A percentile compares a stretch with the other conserved stretches of the same genome.
Conservation (phyloP, 2,329 filamentous ascomycete genomes). For the Myriosclerotinia scirpicola region DNA sequence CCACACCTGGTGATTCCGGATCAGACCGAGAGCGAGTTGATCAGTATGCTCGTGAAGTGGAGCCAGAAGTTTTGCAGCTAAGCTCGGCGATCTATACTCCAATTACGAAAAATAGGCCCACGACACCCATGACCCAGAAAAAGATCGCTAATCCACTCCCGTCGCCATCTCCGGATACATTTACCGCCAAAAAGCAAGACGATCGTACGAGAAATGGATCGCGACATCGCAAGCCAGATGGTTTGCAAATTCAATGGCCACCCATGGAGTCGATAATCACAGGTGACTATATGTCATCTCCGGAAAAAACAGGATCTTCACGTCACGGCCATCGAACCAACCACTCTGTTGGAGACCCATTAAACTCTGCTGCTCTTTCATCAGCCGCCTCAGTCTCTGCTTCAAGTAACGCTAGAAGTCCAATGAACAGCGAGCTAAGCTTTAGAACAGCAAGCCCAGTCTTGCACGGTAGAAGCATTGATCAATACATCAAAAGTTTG, state of each 20-base stretch:
- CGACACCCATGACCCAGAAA: slow-evolving; percentile 63
- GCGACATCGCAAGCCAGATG: slow-evolving; percentile 74
- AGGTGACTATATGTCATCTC: slow-evolving; percentile 55
- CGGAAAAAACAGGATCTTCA: slow-evolving; percentile 55
- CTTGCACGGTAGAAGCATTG: slow-evolving; percentile 64
- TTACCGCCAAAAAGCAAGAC: slow-evolving; percentile 61
- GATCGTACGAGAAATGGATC: slow-evolving; percentile 66
- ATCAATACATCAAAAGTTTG: slow-evolving; percentile 84
- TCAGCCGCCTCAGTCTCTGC: slow-evolving; percentile 55
- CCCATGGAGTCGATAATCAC: slow-evolving; percentile 52
- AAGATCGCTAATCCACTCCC: slow-evolving; percentile 57
- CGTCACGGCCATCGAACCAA: slow-evolving; percentile 46
- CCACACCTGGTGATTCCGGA: slow-evolving; percentile 48
- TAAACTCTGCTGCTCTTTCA: slow-evolving; percentile 45
- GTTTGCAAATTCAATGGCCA: slow-evolving; percentile 63
- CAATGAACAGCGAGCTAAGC: slow-evolving; percentile 46
- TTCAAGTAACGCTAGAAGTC: slow-evolving; percentile 49
- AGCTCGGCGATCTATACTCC: slow-evolving; percentile 41
- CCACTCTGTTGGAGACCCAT: slow-evolving; percentile 9
- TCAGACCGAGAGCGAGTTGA: slow-evolving; percentile 48
- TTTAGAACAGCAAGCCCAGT: slow-evolving; percentile 54
- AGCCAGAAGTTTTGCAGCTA: slow-evolving; percentile 43
- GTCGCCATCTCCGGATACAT: slow-evolving; percentile 65
- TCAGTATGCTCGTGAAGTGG: slow-evolving; percentile 36
- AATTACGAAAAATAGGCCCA: slow-evolving; percentile 55